A percentile compares a stretch with the other conserved stretches of the same genome.
Evolutionary conservation across 2,329 filamentous ascomycete genomes (phyloP).

Genomic region (Fusarium solani-melongenae): DNA sequence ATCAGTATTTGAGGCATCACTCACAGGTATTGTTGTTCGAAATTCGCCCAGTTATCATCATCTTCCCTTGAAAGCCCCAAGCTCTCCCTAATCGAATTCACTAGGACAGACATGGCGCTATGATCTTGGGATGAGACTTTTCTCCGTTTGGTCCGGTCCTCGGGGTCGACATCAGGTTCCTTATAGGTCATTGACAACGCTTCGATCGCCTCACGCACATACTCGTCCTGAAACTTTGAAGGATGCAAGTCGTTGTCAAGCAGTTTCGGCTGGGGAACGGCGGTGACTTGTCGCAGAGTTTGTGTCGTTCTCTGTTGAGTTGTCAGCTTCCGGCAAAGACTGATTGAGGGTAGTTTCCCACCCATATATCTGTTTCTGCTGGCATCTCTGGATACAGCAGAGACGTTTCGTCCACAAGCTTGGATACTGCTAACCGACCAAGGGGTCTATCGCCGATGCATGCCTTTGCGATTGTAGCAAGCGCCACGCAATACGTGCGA

Average conservation of each 20-base stretch:
- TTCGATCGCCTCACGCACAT: slow-evolving; percentile 45
- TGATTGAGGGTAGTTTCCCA: slow-evolving; percentile 40
- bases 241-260: slow-evolving; percentile 42
- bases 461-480: slow-evolving; percentile 52
- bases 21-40: slow-evolving; percentile 59
- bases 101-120: slow-evolving; percentile 35
- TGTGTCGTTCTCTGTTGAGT: slow-evolving; percentile 44
- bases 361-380: slow-evolving; percentile 55
- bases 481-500: slow-evolving; percentile 50
- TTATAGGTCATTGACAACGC: slow-evolving; percentile 43
- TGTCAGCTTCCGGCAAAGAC: slow-evolving; percentile 34
- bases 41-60: slow-evolving; percentile 40
- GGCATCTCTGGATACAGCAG: slow-evolving; percentile 47
- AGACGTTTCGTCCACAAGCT: slow-evolving; percentile 56
- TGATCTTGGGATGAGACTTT: slow-evolving; percentile 38
- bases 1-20: slow-evolving; percentile 41
- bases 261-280: slow-evolving; percentile 23
- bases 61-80: slow-evolving; percentile 42
- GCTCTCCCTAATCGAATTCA: slow-evolving; percentile 41
- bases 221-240: slow-evolving; percentile 43
- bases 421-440: slow-evolving; percentile 55
- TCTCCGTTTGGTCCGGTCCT: slow-evolving; percentile 43
- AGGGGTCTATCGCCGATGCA: slow-evolving; percentile 49
- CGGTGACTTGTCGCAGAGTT: slow-evolving; percentile 44
- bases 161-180: slow-evolving; percentile 34